Percentiles rank a stretch among this genome's conserved stretches.
These are phyloP conservation scores for Ophiostoma sp. DNA, from an alignment of 2,329 filamentous ascomycete genomes.

Conservation along the genomic window DNA sequence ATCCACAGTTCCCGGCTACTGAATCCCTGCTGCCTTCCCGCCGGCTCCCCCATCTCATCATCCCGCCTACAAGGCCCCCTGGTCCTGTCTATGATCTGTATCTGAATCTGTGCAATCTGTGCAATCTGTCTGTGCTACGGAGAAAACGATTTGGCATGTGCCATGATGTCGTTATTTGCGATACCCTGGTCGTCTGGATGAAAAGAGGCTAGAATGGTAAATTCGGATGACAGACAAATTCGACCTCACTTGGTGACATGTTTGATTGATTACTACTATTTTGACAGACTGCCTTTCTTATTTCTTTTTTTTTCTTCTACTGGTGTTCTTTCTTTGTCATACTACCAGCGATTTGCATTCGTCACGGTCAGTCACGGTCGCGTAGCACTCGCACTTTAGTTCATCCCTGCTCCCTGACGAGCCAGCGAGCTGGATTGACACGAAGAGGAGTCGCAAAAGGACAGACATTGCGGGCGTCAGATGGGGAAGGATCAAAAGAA, in stretches of 20 bases:
- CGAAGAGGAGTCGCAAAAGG: slow-evolving; percentile 1
- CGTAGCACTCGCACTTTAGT: slow-evolving; percentile 4
- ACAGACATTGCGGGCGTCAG: not conserved
- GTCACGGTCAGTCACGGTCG: slow-evolving; percentile 9
- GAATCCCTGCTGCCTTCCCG: slow-evolving; percentile 8
- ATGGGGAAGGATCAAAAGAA: not conserved
- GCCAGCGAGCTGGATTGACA: slow-evolving; percentile 7
- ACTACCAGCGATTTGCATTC: not conserved
- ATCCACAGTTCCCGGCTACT: not conserved
- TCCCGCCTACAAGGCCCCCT: not conserved
- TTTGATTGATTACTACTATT: too few relatives aligned
- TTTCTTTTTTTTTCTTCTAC: too few relatives aligned
- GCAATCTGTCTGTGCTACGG: not conserved
- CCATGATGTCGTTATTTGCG: not conserved
- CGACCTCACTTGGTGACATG: too few relatives aligned
- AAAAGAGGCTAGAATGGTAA: not conserved
- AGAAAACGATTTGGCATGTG: not conserved
- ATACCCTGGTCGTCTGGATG: not conserved
- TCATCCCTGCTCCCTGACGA: slow-evolving; percentile 7
- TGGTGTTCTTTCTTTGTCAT: not conserved
- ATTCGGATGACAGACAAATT: not conserved
- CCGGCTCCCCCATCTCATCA: slow-evolving; percentile 12
- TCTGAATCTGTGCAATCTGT: not conserved
- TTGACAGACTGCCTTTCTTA: too few relatives aligned
- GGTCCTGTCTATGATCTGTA: slow-evolving; percentile 1